phyloP scores from a whole-genome alignment of 2,329 filamentous ascomycete genomes.

The Uncinocarpus reesii region DNA sequence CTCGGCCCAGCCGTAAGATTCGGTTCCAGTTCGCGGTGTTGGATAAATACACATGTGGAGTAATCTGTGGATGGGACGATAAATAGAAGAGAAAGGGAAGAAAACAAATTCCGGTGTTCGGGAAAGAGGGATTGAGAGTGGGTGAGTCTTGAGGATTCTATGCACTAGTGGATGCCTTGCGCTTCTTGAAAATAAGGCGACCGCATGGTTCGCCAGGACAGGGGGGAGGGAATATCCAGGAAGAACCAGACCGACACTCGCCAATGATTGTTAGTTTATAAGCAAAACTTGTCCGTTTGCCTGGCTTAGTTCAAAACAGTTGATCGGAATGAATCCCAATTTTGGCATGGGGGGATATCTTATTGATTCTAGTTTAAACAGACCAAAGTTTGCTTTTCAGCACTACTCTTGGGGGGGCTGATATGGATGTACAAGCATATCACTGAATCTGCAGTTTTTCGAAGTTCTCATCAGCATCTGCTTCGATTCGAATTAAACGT shows the following conservation, averaged over 20 bases:
- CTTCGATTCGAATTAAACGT: background rate
- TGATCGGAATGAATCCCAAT: background rate
- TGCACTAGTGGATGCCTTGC: conserved; percentile 1
- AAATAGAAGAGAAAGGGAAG: no score
- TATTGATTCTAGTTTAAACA: conserved; percentile 1
- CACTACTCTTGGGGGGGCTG: conserved; percentile 33
- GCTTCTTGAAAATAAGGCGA: background rate
- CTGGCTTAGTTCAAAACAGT: no score
- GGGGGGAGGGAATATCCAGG: no score
- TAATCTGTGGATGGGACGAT: no score
- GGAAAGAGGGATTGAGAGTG: background rate
- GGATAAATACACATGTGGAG: no score
- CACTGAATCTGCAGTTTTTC: conserved; percentile 34
- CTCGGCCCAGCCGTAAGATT: no score
- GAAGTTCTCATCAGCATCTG: background rate
- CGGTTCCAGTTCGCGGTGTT: no score
- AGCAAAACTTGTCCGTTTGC: no score
- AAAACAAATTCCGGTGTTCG: no score
- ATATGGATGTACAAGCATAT: conserved; percentile 43
- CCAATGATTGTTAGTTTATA: no score
- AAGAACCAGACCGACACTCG: no score
- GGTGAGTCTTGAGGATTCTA: background rate
- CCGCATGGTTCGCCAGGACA: background rate
- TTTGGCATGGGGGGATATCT: background rate
- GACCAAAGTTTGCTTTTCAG: background rate